phyloP scores from a whole-genome alignment of 2,329 filamentous ascomycete species.

The Pseudopithomyces maydicus region DNA sequence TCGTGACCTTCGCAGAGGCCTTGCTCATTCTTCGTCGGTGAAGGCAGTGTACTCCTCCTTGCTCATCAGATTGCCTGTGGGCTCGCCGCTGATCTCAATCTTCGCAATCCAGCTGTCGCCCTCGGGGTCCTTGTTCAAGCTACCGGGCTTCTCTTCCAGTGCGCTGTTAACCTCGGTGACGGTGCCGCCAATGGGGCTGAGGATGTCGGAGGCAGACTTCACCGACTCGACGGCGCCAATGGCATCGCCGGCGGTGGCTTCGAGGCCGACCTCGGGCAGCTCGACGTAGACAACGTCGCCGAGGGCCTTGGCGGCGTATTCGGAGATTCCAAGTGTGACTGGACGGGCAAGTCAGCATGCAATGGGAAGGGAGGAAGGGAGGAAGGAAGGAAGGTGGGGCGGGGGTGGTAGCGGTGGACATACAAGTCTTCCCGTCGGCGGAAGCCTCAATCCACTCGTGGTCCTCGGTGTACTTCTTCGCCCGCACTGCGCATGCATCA shows the following conservation, averaged over 20 bases:
- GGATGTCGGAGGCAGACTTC: constrained; percentile 97
- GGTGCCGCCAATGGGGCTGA: constrained; percentile 80
- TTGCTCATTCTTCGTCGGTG: constrained; percentile 58
- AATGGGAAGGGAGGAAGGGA: constrained; percentile 5
- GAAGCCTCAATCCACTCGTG: constrained; percentile 97
- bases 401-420: constrained; percentile 2
- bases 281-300: constrained; percentile 98
- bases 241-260: constrained; percentile 76
- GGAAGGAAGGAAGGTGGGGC: no score
- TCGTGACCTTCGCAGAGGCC: not conserved
- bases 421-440: constrained; percentile 79
- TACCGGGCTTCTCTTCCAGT: constrained; percentile 83
- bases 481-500: constrained; percentile 54
- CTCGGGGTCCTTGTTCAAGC: constrained; percentile 90
- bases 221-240: constrained; percentile 97
- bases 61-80: constrained; percentile 67
- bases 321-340: constrained; percentile 81
- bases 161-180: constrained; percentile 74
- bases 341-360: constrained; percentile 11
- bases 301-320: constrained; percentile 88
- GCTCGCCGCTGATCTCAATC: constrained; percentile 77
- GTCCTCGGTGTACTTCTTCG: constrained; percentile 92
- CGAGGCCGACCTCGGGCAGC: constrained; percentile 74
- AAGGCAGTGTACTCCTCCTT: constrained; percentile 78
- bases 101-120: constrained; percentile 91